These are phyloP conservation scores for Vitis vinifera DNA, from an alignment of 164 flowering plant species.

Conservation along the genomic window DNA sequence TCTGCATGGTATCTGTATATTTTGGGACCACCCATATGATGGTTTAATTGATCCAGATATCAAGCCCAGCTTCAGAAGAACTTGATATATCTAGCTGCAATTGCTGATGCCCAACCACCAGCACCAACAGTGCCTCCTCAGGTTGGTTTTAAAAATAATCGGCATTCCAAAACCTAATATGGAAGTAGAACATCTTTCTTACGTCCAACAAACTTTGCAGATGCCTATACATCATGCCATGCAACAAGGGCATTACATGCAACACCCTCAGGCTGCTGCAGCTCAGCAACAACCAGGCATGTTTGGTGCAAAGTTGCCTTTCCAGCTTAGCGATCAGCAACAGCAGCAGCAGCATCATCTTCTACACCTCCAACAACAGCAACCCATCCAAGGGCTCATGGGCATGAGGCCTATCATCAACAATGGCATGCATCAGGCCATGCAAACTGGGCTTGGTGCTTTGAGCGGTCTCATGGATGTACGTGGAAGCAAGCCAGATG, in stretches of 20 bases:
- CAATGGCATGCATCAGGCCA: constrained; percentile 16
- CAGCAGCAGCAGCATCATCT: constrained; percentile 23
- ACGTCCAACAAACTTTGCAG: constrained; percentile 14
- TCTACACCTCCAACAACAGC: constrained; percentile 18
- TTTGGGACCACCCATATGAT: background rate
- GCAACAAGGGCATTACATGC: constrained; percentile 31
- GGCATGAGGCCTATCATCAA: constrained; percentile 20
- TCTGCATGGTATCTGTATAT: no score
- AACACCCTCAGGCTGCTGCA: constrained; percentile 19
- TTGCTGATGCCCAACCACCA: constrained; percentile 54
- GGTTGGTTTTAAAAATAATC: constrained; percentile 16
- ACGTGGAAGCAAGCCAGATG: constrained; percentile 22
- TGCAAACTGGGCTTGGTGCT: constrained; percentile 15
- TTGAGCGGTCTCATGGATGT: constrained; percentile 13
- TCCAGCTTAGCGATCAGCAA: constrained; percentile 32
- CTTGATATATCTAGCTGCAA: constrained; percentile 48
- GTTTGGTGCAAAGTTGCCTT: constrained; percentile 8
- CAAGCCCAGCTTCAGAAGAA: constrained; percentile 50
- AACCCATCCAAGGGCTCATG: constrained; percentile 18
- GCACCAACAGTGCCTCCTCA: constrained; percentile 24
- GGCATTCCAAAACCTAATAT: background rate
- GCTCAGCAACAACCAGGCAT: constrained; percentile 18
- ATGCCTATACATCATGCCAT: constrained; percentile 10
- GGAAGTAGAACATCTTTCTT: background rate
- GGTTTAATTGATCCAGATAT: constrained; percentile 26